Base-by-base conservation (phyloP, 148 eudicot species). In the Salicornia ramosissima region DNA sequence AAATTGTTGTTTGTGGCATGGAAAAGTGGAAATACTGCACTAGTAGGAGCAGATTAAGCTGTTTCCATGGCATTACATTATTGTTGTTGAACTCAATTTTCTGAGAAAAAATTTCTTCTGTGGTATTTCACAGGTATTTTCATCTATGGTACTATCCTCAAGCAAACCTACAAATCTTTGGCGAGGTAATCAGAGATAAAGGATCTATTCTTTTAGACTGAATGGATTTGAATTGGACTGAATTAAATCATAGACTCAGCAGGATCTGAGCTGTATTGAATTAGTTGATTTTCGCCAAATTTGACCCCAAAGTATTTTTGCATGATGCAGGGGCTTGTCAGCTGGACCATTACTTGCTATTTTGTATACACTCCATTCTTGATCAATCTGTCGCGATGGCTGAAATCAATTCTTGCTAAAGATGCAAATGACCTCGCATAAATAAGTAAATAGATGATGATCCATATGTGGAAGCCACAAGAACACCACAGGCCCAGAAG, bases 61-160 rank as follows among this genome's bases (percentile, higher is more conserved):
- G 34, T 21, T 24, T 10, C 33, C 34, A 18, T 9, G 12, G 52
- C 26, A 51, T 34, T 51, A 30, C 19, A 16, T 26, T 53, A 28
- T 24, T 33, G 29, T 45, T 53, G 21, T 13, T 66, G 2, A 7
- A 43, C n/a, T n/a, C n/a, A n/a, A 36, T 36, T 36, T 42, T 63
- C 66, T 75, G 53, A 71, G 50, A 25, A 12, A 19, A 12, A 56
- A 42, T 15, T 22, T 15, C 43, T 25, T n/a, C 40, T 15, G n/a
- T 65, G 36, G 18, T 53, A n/a, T 57, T 49, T 59, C 49, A 55
- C 85, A 89, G 92, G 70, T 83, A 78, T 36, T 85, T 76, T 47
- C 77, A 86, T 34, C 86, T 89, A 11, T 92, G 97, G 90, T 83
- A 86, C 81, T 89, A 92, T 78, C 97, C 97, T 71, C 83, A 84